Evolutionary conservation across 2,329 filamentous ascomycete species (phyloP).

Genomic region (Xylaria polymorpha): DNA sequence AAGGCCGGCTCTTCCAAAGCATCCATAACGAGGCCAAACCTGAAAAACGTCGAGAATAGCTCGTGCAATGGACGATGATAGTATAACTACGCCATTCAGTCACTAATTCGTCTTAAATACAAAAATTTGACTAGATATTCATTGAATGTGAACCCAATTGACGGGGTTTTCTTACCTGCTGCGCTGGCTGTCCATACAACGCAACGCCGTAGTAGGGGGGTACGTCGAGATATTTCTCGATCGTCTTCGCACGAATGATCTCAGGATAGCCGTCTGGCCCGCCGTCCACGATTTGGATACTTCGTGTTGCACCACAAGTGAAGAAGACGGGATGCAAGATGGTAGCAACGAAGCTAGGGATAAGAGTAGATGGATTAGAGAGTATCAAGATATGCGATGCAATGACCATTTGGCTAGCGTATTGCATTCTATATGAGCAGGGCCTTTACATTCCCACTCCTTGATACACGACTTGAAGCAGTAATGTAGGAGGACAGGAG

Average conservation of each 20-base stretch:
- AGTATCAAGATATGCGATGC: not conserved
- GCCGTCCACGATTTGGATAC: slow-evolving; percentile 19
- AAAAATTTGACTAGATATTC: not conserved
- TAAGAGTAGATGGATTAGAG: not conserved
- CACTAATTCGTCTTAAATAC: not conserved
- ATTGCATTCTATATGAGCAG: not conserved
- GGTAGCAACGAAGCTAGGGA: slow-evolving; percentile 30
- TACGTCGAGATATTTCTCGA: slow-evolving; percentile 32
- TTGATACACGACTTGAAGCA: not conserved
- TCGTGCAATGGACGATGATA: slow-evolving; percentile 29
- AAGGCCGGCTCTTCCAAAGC: slow-evolving; percentile 32
- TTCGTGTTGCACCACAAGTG: slow-evolving; percentile 17
- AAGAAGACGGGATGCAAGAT: slow-evolving; percentile 31
- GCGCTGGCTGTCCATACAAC: slow-evolving; percentile 28
- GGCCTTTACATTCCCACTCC: not conserved
- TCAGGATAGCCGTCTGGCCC: slow-evolving; percentile 16
- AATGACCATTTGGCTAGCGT: not conserved
- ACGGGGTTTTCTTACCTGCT: slow-evolving; percentile 21
- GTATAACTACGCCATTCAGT: slow-evolving; percentile 5
- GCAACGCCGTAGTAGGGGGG: slow-evolving; percentile 28
- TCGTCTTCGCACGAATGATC: slow-evolving; percentile 25
- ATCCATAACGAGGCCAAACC: slow-evolving; percentile 30
- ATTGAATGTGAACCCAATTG: not conserved
- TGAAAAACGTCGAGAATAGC: slow-evolving; percentile 32
- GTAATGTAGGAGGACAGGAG: not conserved